Base-by-base conservation (phyloP, 495 filamentous ascomycete genomes). In the Aspergillus ellipticus region DNA sequence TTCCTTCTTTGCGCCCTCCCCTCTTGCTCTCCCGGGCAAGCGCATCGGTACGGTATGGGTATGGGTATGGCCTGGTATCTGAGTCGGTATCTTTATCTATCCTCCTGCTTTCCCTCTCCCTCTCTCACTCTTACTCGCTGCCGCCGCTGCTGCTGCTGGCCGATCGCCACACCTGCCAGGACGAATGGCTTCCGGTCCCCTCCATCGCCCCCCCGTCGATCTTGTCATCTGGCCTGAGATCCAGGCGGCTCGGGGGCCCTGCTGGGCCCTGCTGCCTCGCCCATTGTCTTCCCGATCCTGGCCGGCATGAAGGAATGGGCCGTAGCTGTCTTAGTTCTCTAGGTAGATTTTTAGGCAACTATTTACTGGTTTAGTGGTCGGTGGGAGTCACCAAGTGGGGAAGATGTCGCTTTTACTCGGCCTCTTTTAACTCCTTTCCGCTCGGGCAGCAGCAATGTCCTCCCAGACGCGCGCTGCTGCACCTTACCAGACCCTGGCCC, bases 141-240 rank as follows among this genome's bases (percentile, higher is more conserved):
- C n/a, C n/a, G n/a, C n/a, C n/a, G n/a, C 39, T 15, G 24, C 37
- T 53, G 43, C 31, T 28, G 43, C 16, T 47, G 43, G 31, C 43
- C 53, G 46, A 47, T 45, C 46, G 45, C 46, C 53, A 55, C 49
- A 46, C 35, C 35, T 31, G 53, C 22, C 46, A 46, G 35, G 39
- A 39, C 11, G 35, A n/a, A 39, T n/a, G 35, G 35, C 24, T 7
- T 28, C 24, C 24, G n/a, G n/a, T n/a, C n/a, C n/a, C n/a, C n/a
- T n/a, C n/a, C n/a, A n/a, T n/a, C n/a, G n/a, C n/a, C 9, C 31
- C 31, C 31, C 13, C 31, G 31, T 33, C 31, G 35, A 39, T 39
- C 35, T 39, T 13, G 35, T 39, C 35, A 39, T 39, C 35, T 39
- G 35, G 35, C 35, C 35, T 39, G 35, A 39, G 35, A 39, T 39